Percentiles rank a stretch among this genome's conserved stretches.
Conservation (phyloP, 1,139 yeast genomes). For the Groenewaldozyma sp. region DNA sequence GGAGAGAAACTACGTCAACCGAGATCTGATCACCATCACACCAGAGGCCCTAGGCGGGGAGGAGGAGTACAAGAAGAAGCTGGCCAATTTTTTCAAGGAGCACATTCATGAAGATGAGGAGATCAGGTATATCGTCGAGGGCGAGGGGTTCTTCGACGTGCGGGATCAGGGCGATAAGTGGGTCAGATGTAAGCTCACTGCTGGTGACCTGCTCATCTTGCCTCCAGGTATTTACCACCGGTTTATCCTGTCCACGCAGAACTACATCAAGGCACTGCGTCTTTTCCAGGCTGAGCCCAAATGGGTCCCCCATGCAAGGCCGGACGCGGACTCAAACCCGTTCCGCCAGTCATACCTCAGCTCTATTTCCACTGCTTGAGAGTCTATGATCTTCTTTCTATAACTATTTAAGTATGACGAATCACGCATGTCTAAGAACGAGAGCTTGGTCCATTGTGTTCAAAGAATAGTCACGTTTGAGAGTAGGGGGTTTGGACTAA, state of each 20-base stretch:
- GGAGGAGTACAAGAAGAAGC: constrained; percentile 53
- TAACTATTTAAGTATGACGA: too few species aligned
- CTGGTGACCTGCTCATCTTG: constrained; percentile 49
- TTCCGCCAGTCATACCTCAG: constrained; percentile 36
- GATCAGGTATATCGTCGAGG: constrained; percentile 80
- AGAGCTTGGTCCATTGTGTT: too few species aligned
- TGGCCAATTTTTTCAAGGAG: constrained; percentile 67
- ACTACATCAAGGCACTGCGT: constrained; percentile 68
- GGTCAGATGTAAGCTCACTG: constrained; percentile 62
- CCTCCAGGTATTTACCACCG: constrained; percentile 95
- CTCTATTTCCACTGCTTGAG: not conserved
- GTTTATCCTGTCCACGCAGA: constrained; percentile 59
- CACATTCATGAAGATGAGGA: constrained; percentile 97
- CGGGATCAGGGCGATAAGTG: constrained; percentile 59
- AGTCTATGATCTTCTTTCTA: not conserved
- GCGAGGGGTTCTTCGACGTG: constrained; percentile 89
- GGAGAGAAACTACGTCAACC: constrained; percentile 65
- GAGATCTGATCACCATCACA: constrained; percentile 62
- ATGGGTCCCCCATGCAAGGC: constrained; percentile 84
- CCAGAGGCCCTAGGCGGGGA: constrained; percentile 58
- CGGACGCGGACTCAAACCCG: constrained; percentile 35
- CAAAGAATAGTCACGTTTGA: too few species aligned
- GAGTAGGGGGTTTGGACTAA: too few species aligned
- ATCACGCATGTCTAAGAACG: too few species aligned
- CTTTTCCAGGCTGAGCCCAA: constrained; percentile 92